Conservation (phyloP, 2,329 filamentous ascomycete genomes). For the Diaporthe nobilis region DNA sequence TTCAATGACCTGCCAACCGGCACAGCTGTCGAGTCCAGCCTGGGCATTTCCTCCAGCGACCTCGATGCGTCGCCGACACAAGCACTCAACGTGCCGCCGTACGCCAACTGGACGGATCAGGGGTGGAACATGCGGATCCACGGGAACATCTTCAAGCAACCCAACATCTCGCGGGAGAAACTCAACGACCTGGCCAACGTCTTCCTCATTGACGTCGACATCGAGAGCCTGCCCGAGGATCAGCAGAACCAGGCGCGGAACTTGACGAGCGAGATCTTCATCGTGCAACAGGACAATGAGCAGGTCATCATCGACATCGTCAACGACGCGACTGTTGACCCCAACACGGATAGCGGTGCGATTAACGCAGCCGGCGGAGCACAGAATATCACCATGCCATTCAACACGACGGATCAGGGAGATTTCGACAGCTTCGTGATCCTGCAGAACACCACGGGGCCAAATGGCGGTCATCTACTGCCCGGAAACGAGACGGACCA, state of each 20-base stretch:
- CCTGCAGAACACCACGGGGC: slow-evolving; percentile 70
- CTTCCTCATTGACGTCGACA: slow-evolving; percentile 76
- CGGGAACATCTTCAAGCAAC: slow-evolving; percentile 86
- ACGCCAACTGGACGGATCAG: slow-evolving; percentile 83
- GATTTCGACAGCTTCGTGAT: slow-evolving; percentile 81
- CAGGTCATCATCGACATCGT: slow-evolving; percentile 75
- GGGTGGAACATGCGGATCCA: slow-evolving; percentile 84
- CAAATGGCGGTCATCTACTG: slow-evolving; percentile 63
- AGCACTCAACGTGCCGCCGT: slow-evolving; percentile 78
- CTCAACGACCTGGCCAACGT: slow-evolving; percentile 78
- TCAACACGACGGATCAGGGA: slow-evolving; percentile 75
- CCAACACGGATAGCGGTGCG: slow-evolving; percentile 69
- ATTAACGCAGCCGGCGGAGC: slow-evolving; percentile 68
- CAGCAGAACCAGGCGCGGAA: slow-evolving; percentile 80
- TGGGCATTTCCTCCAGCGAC: slow-evolving; percentile 71
- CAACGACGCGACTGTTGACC: slow-evolving; percentile 60
- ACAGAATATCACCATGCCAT: slow-evolving; percentile 75
- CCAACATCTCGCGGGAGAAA: slow-evolving; percentile 74
- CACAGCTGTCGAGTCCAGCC: slow-evolving; percentile 69
- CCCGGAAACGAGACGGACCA: slow-evolving; percentile 74
- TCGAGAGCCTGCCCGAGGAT: slow-evolving; percentile 69
- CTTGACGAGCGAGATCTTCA: slow-evolving; percentile 79
- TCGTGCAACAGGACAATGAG: slow-evolving; percentile 78
- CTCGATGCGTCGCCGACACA: slow-evolving; percentile 76
- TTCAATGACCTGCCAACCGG: slow-evolving; percentile 77